phyloP scores from a whole-genome alignment of 495 filamentous ascomycete species.

The Tricharina praecox region DNA sequence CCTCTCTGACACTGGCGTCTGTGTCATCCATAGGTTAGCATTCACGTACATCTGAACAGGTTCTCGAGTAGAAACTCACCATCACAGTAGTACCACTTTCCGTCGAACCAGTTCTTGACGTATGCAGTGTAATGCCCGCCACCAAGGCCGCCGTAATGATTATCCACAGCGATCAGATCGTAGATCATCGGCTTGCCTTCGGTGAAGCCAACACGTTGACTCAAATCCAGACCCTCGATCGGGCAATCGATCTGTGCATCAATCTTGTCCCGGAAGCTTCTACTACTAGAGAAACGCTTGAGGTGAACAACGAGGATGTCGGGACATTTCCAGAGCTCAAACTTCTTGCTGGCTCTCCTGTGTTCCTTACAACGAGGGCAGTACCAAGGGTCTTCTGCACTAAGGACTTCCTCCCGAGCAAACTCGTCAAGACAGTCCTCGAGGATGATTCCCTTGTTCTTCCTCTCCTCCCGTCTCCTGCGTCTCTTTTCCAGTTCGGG shows the following conservation, averaged over 20 bases:
- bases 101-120: conserved; percentile 76
- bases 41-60: conserved; percentile 3
- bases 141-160: conserved; percentile 79
- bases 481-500: conserved; percentile 46
- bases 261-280: conserved; percentile 66
- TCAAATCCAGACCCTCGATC: conserved; percentile 69
- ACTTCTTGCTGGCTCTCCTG: conserved; percentile 79
- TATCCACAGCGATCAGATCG: conserved; percentile 86
- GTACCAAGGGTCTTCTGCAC: conserved; percentile 90
- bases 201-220: conserved; percentile 53
- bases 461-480: conserved; percentile 40
- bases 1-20: conserved; percentile 53
- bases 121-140: conserved; percentile 93
- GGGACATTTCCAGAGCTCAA: conserved; percentile 88
- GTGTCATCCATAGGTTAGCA: conserved; percentile 19
- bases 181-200: conserved; percentile 70
- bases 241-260: conserved; percentile 87
- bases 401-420: conserved; percentile 78
- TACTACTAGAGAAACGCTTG: conserved; percentile 76
- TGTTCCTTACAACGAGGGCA: conserved; percentile 91
- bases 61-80: conserved; percentile 40
- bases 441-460: conserved; percentile 61
- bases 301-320: conserved; percentile 90
- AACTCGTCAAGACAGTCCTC: conserved; percentile 88
- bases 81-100: conserved; percentile 86